Evolutionary conservation across 257 asterid genomes (phyloP), one percentile per base, ranked within the genome.

Genomic region (Solanum rostratum): DNA sequence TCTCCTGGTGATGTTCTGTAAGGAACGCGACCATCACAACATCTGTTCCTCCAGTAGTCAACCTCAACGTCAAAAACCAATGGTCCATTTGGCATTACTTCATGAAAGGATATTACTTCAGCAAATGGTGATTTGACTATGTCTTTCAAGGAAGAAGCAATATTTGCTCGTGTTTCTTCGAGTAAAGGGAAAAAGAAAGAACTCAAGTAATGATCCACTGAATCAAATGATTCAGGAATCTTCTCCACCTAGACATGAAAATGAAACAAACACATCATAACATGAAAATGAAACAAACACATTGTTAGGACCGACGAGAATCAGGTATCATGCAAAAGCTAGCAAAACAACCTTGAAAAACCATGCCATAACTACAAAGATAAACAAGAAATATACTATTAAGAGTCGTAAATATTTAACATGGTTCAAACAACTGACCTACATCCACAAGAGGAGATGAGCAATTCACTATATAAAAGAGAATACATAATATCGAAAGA

Each of bases 121-220:
- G 94, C 92, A 84, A 85, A 90, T 1, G 97, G 97, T 18, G 94
- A 89, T 30, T 84, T 81, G 24, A 84, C 24, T 2, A 89, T 79
- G 5, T 83, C 66, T 66, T 92, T 88, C 86, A 90, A 16, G 7
- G 89, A 87, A 6, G 95, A 86, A 33, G 91, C 92, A 57, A 93
- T 85, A 30, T 81, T 79, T 0, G 92, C 89, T 14, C 94, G 90
- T 0, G 93, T 87, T 83, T 93, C 97, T 88, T 93, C 97, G 80
- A 92, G 43, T 43, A 93, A 84, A 1, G 96, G 94, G 71, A 7
- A 88, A 24, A 86, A 53, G 33, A 71, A 93, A 13, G 95, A 91
- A 57, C 85, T 83, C 29, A 90, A 83, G 78, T 91, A 93, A 19
- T 84, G 53, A 18, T 84, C 92, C 46, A 80, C 89, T 5, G 85